Evolutionary conservation across 345 rosid genomes (phyloP).

Genomic region (Lepidium didymum): DNA sequence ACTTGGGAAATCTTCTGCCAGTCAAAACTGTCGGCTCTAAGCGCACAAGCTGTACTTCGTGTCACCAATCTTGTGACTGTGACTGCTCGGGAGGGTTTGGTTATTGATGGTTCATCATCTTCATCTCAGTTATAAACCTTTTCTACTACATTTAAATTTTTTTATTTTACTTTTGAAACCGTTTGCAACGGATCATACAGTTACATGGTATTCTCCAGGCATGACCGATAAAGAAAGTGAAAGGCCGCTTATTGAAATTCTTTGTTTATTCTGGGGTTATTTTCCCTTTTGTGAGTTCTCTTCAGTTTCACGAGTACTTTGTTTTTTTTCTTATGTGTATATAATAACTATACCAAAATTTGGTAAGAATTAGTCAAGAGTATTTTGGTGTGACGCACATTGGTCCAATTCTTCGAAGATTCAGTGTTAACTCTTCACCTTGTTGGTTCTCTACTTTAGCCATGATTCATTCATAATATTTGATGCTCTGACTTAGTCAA

Average conservation of each 20-base stretch:
- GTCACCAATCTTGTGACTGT: slow-evolving; percentile 49
- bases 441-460: not conserved
- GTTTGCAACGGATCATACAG: slow-evolving; percentile 15
- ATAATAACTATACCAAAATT: slow-evolving; percentile 22
- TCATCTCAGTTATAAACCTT: slow-evolving; percentile 16
- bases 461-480: not conserved
- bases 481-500: not conserved
- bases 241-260: not conserved
- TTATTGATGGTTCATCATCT: slow-evolving; percentile 41
- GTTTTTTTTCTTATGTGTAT: slow-evolving; percentile 4
- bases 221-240: slow-evolving; percentile 14
- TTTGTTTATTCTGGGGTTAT: slow-evolving; percentile 5
- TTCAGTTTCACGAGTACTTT: not conserved
- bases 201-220: slow-evolving; percentile 21
- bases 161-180: not conserved
- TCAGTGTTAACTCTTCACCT: not conserved
- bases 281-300: slow-evolving; percentile 1
- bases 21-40: slow-evolving; percentile 70
- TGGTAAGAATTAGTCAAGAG: slow-evolving; percentile 12
- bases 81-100: slow-evolving; percentile 47
- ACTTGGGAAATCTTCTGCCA: slow-evolving; percentile 85
- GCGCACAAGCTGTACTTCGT: slow-evolving; percentile 90
- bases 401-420: slow-evolving; percentile 11
- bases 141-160: not conserved
- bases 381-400: slow-evolving; percentile 2